A percentile compares a stretch with the other conserved stretches of the same genome.
Conservation (phyloP, 2,329 filamentous ascomycete genomes). For the Alternaria gansuensis region DNA sequence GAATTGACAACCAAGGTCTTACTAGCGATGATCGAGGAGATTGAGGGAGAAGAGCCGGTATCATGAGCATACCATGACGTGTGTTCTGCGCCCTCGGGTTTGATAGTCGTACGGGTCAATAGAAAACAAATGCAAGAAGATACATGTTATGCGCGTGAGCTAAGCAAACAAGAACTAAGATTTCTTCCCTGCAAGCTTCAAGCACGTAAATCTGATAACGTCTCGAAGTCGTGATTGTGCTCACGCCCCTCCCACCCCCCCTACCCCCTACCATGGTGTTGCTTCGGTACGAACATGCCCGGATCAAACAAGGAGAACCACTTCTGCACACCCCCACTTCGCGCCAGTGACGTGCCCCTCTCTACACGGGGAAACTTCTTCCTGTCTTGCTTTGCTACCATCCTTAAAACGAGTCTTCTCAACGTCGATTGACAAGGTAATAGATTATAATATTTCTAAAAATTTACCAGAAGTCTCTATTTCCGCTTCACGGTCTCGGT, state of each 20-base stretch:
- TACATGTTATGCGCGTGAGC: background rate
- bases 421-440: no score
- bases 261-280: background rate
- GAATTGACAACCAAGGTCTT: no score
- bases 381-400: background rate
- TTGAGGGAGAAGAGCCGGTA: no score
- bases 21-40: no score
- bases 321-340: constrained; percentile 1
- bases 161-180: background rate
- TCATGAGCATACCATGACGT: no score
- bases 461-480: constrained; percentile 32
- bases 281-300: background rate
- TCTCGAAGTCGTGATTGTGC: background rate
- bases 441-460: background rate
- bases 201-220: background rate
- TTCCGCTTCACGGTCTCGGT: constrained; percentile 38
- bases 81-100: no score
- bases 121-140: background rate
- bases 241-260: no score
- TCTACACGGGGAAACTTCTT: background rate
- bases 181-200: no score
- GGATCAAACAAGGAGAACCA: constrained; percentile 4
- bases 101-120: no score
- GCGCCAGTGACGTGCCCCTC: constrained; percentile 8
- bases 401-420: background rate